Conservation (phyloP, 192 early-diverging fungal genomes). For the Backusella tuberculispora region DNA sequence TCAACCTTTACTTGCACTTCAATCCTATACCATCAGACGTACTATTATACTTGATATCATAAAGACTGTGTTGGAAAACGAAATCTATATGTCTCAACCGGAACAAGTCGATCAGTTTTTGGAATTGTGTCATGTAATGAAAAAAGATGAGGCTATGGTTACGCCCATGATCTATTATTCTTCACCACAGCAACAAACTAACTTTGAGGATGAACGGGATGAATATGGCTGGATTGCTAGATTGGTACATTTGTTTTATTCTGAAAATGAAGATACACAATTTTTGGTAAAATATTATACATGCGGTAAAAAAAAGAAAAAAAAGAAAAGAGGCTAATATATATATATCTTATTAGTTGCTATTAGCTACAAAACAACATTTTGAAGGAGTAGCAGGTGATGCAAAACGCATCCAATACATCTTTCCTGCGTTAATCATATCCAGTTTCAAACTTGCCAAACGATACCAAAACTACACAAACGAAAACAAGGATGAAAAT, state of each 20-base stretch:
- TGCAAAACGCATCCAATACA: constrained; percentile 80
- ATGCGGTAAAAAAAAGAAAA: no score
- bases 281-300: constrained; percentile 57
- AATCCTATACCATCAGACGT: constrained; percentile 81
- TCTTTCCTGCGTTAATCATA: constrained; percentile 85
- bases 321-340: no score
- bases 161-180: constrained; percentile 37
- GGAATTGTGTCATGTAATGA: constrained; percentile 76
- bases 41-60: constrained; percentile 81
- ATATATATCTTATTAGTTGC: constrained; percentile 51
- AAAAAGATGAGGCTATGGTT: constrained; percentile 77
- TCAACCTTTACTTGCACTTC: constrained; percentile 81
- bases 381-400: constrained; percentile 78
- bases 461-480: constrained; percentile 38
- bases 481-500: constrained; percentile 50
- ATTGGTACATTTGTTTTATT: constrained; percentile 73
- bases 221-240: constrained; percentile 89
- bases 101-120: constrained; percentile 79
- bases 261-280: constrained; percentile 77
- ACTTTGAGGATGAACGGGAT: constrained; percentile 81
- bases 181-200: constrained; percentile 40
- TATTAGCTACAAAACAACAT: constrained; percentile 80
- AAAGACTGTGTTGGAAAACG: constrained; percentile 66
- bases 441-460: constrained; percentile 65
- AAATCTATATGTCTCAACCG: constrained; percentile 64